Base-by-base conservation (phyloP, 441 rosid species). In the Monsonia emarginata region DNA sequence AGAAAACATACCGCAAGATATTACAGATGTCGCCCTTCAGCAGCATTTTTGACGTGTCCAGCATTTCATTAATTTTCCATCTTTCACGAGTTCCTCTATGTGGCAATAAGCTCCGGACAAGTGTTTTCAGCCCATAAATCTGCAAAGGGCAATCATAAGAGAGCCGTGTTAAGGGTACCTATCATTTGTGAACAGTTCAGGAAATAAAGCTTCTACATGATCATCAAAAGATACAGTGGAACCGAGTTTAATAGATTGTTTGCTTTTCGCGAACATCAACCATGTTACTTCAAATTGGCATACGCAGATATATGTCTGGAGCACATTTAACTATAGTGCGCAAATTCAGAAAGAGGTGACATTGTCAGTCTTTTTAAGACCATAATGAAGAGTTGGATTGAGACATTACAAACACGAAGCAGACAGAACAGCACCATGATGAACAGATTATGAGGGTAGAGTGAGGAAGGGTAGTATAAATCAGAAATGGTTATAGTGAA, bases 71-170 rank as follows among this genome's bases (percentile, higher is more conserved):
- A 62, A 89, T 85, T 74, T 83, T 77, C 70, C 82, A 65, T 65
- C 67, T 75, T 75, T 81, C 75, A 36, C 62, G 82, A 73, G 78
- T 74, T 67, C 92, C 89, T 70, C 52, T 81, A 74, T 79, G 82
- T 48, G 96, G 91, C 84, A 89, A 79, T 81, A 89, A 91, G 72
- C 95, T 86, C 82, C 78, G 89, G 69, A 87, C 96, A 63, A 95
- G 88, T 65, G 88, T 76, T 80, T 89, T 95, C 65, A 95, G 86
- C 69, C 89, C 97, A 84, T 83, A 89, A 74, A 88, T 84, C 98
- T 95, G 91, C 82, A 75, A 69, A 63, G 50, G 25, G 63, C 30
- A 61, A 62, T 28, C 64, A 68, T 16, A 40, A 66, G 32, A 67
- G 38, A 22, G 58, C 4, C 36, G 18, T 21, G 18, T 28, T 22